Evolutionary conservation across 129 eudicot genomes (phyloP), one percentile per base, ranked within the genome.

Genomic region (Flaveria ramosissima): DNA sequence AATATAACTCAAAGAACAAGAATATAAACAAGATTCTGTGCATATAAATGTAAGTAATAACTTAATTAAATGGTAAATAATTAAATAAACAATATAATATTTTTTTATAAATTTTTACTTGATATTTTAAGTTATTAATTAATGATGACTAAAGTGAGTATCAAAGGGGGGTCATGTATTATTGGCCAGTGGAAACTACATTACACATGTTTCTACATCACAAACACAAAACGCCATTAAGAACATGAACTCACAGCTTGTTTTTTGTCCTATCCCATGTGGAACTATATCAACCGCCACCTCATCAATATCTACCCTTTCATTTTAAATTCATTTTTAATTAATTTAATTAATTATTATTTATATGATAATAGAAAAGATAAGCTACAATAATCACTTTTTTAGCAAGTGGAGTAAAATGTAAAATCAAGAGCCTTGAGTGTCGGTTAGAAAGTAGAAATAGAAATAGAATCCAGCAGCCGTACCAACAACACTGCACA

Each of bases 201-300:
- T 78, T 32, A 62, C 83, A 79, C 83, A 73, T 80, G 83, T 73
- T 70, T 74, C 79, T 73, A 80, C 71, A 46, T 73, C 71, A 74
- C 71, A 73, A 80, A 74, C 80, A 74, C 84, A 74, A 68, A 71
- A 80, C 79, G 84, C 80, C 84, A 74, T 74, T 68, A 3, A 20
- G 80, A 80, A 80, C 75, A 80, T 80, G 84, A 74, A 67, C 64
- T n/a, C 65, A 74, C 80, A 80, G 71, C 84, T 79, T 57, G 9
- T 68, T 66, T 71, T 80, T 80, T 80, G 84, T 80, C 84, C 50
- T 17, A 67, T 56, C 80, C 53, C 53, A 67, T 16, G 16, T 46
- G 10, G 12, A 78, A 21, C 47, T 32, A 71, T 45, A 61, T 71
- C 32, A 19, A 62, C 46, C n/a, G 32, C 67, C 74, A 67, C 56